Conservation (phyloP, 108 stramenopile genomes). For the Bacterosira constricta region DNA sequence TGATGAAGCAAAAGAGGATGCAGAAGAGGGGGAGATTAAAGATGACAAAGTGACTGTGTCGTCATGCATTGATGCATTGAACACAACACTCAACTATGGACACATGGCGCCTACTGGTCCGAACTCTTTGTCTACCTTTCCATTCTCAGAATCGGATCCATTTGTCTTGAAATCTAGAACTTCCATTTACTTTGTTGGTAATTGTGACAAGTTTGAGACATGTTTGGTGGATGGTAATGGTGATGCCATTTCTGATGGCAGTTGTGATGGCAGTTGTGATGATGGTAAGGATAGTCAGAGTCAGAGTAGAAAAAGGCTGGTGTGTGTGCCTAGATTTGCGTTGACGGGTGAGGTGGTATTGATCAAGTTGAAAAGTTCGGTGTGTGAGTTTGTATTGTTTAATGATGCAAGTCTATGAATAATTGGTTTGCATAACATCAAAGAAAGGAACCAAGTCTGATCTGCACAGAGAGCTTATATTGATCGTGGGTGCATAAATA, state of each 20-base stretch:
- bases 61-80: slow-evolving; percentile 57
- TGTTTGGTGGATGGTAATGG: slow-evolving; percentile 31
- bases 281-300: too few species aligned
- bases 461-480: not conserved
- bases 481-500: not conserved
- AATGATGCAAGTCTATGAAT: slow-evolving; percentile 42
- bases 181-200: slow-evolving; percentile 69
- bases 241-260: slow-evolving; percentile 16
- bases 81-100: slow-evolving; percentile 59
- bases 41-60: not conserved
- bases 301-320: slow-evolving; percentile 65
- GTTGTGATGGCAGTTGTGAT: slow-evolving; percentile 2
- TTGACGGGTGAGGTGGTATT: slow-evolving; percentile 72
- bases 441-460: not conserved
- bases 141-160: slow-evolving; percentile 72
- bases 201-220: slow-evolving; percentile 65
- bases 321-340: slow-evolving; percentile 79
- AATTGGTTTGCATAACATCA: too few species aligned
- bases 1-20: slow-evolving; percentile 10
- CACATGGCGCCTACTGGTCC: slow-evolving; percentile 92
- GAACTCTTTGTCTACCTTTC: slow-evolving; percentile 79
- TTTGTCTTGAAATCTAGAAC: slow-evolving; percentile 67
- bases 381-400: slow-evolving; percentile 70
- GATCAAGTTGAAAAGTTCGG: slow-evolving; percentile 74
- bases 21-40: slow-evolving; percentile 15